Evolutionary conservation across 768 basidiomycete species (phyloP), one percentile per base, ranked within the genome.

Genomic region (Mycena amicta): DNA sequence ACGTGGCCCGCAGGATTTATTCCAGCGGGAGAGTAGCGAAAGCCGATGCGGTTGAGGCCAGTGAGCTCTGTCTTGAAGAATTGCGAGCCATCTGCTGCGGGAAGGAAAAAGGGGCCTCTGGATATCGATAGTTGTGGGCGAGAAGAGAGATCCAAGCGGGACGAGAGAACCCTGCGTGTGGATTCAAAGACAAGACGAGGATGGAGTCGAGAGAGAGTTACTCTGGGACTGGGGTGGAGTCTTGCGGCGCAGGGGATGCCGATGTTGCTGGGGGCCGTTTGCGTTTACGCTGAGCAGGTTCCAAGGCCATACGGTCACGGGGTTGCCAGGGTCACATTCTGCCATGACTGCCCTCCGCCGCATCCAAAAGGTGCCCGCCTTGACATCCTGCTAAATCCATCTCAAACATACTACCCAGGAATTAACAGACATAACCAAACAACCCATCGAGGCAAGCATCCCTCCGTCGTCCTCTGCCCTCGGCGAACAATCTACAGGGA

Each of bases 21-120:
- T 49, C 92, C 91, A 0, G 91, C 91, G 25, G 92, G 91, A 11
- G 84, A 79, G 61, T 93, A 93, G 43, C 92, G 87, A 64, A 86
- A 93, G 8, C 89, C 89, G 53, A 91, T 78, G 55, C 89, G 85
- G 67, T 93, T 93, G 64, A 85, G 78, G 52, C 84, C 88, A 30
- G 88, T 76, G 20, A 85, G 80, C 60, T 93, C 91, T 6, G 89
- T 92, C 62, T 80, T 81, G 74, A 77, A 81, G 71, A 83, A 89
- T 47, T 76, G 75, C 25, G 86, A 82, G 26, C 71, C 70, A 51
- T 87, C 85, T 3, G 77, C 69, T n/a, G 80, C 72, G 3, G 87
- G 85, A 22, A 84, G 68, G 70, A 93, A 92, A 1, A 77, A 74
- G 1, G 91, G 91, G 26, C 85, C 87, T 25, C 91, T 87, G 52